A percentile compares a stretch with the other conserved stretches of the same genome.
Conservation (phyloP, 2,329 filamentous ascomycete species). For the Sporothrix schenckii region DNA sequence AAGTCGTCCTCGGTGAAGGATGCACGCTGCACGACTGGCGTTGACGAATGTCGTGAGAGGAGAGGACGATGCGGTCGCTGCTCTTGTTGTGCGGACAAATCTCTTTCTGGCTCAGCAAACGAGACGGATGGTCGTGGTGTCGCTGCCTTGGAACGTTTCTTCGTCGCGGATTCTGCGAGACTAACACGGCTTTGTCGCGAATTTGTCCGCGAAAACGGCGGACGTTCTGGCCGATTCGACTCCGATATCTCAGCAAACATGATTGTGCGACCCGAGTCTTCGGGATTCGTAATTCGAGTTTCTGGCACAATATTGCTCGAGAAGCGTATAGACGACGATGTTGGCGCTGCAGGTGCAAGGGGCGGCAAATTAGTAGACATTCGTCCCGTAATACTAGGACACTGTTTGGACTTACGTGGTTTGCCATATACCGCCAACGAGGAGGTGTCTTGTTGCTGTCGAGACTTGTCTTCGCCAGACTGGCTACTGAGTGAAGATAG, state of each 20-base stretch:
- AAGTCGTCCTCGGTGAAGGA: background rate
- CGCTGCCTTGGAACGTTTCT: constrained; percentile 25
- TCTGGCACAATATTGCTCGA: constrained; percentile 73
- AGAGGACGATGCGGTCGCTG: constrained; percentile 28
- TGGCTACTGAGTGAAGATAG: constrained; percentile 2
- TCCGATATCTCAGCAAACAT: constrained; percentile 66
- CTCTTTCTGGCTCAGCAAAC: constrained; percentile 54
- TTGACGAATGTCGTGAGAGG: constrained; percentile 30
- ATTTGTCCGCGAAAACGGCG: constrained; percentile 49
- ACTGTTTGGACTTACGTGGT: background rate
- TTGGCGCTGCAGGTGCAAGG: background rate
- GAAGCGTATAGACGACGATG: constrained; percentile 59
- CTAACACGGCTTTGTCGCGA: constrained; percentile 48
- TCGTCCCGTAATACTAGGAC: too few species aligned
- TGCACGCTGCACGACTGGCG: constrained; percentile 25
- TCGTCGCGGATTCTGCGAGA: constrained; percentile 53
- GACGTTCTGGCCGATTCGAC: constrained; percentile 44
- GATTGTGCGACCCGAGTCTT: constrained; percentile 68
- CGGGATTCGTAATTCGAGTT: constrained; percentile 66
- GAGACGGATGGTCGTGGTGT: constrained; percentile 51
- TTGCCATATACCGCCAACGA: background rate
- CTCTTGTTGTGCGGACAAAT: constrained; percentile 48
- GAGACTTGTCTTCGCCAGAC: constrained; percentile 2
- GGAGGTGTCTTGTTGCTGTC: background rate
- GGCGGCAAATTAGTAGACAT: background rate